Evolutionary conservation across 2,329 filamentous ascomycete species (phyloP).

Genomic region (Helminthosporium solani): DNA sequence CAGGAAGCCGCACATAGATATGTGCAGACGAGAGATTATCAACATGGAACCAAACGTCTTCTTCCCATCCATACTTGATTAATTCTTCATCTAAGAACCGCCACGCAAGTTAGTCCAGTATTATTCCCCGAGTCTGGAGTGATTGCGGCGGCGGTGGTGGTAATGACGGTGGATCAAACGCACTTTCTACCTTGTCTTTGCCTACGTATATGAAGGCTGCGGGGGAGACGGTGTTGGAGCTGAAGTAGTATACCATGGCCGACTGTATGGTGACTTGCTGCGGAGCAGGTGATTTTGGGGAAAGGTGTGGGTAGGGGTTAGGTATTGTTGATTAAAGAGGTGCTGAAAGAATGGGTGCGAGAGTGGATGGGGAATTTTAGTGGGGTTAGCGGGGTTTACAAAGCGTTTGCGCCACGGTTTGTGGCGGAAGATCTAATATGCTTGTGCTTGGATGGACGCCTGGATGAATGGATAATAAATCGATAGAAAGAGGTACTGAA

Average conservation of each 20-base stretch:
- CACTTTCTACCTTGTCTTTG: slow-evolving; percentile 99
- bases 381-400: slow-evolving; percentile 34
- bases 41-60: slow-evolving; percentile 98
- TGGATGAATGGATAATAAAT: too few species aligned
- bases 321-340: too few species aligned
- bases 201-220: slow-evolving; percentile 90
- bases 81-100: slow-evolving; percentile 92
- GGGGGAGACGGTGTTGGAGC: slow-evolving; percentile 78
- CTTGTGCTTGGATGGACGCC: too few species aligned
- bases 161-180: slow-evolving; percentile 40
- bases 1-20: slow-evolving; percentile 83
- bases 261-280: too few species aligned
- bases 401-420: slow-evolving; percentile 11
- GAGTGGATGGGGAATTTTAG: too few species aligned
- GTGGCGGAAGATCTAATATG: too few species aligned
- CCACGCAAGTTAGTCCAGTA: slow-evolving; percentile 1
- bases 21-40: slow-evolving; percentile 97
- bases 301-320: too few species aligned
- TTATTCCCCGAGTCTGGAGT: too few species aligned
- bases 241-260: slow-evolving; percentile 93
- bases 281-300: too few species aligned
- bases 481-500: too few species aligned
- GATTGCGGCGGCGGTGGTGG: too few species aligned
- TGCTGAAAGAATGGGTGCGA: too few species aligned
- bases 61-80: slow-evolving; percentile 90